A percentile compares a stretch with the other conserved stretches of the same genome.
These are phyloP conservation scores for Fusarium liriodendri DNA, from an alignment of 2,329 filamentous ascomycete species.

Conservation along the genomic window DNA sequence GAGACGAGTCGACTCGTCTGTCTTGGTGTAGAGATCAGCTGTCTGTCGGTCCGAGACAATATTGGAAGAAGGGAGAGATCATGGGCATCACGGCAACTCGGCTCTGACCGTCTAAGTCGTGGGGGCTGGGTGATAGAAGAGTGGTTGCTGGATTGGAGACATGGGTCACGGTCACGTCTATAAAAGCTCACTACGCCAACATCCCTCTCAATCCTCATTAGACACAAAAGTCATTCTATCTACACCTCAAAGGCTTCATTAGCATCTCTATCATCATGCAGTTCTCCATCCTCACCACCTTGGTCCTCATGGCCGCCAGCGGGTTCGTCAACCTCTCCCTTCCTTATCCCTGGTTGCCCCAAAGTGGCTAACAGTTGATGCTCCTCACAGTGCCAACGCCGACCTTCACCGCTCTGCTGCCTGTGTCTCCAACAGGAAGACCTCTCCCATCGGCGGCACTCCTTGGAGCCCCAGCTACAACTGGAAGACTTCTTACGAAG, in stretches of 20 bases:
- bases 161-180: neutral
- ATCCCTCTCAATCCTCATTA: neutral
- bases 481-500: conserved; percentile 7
- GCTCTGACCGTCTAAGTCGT: neutral
- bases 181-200: neutral
- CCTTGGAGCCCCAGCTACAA: conserved; percentile 10
- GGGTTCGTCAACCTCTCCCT: neutral
- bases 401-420: neutral
- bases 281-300: neutral
- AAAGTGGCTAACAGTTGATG: neutral
- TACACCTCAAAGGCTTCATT: neutral
- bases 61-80: neutral
- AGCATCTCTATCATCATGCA: neutral
- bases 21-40: neutral
- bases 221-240: neutral
- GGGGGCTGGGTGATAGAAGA: neutral
- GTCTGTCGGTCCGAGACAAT: neutral
- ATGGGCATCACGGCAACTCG: neutral
- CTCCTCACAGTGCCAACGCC: neutral
- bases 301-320: neutral
- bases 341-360: neutral
- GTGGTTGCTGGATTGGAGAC: neutral
- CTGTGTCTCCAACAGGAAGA: conserved; percentile 9
- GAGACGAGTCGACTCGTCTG: neutral
- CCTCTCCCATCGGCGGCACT: conserved; percentile 14